Evolutionary conservation across 257 asterid genomes (phyloP).

Genomic region (Hygrophila difformis): DNA sequence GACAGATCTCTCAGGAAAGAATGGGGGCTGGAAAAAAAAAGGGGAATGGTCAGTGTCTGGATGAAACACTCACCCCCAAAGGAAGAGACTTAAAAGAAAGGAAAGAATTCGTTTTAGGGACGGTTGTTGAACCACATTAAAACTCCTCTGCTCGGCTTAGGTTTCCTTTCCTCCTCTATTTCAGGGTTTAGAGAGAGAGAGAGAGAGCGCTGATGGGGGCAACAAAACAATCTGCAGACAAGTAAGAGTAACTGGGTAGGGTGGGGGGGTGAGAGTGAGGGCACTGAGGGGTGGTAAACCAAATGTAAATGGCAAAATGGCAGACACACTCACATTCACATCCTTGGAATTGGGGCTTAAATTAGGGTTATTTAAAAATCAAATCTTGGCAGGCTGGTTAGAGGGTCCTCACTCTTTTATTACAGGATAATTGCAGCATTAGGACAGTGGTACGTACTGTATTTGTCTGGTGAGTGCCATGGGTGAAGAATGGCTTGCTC

Average conservation of each 20-base stretch:
- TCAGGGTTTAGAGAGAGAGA: conserved; percentile 42
- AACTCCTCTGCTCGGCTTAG: conserved; percentile 25
- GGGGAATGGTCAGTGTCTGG: conserved; percentile 16
- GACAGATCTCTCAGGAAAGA: conserved; percentile 40
- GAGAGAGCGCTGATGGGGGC: too few relatives aligned
- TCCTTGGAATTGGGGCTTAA: conserved; percentile 36
- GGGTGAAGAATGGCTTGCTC: too few relatives aligned
- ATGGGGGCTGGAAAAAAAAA: too few relatives aligned
- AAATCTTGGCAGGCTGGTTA: too few relatives aligned
- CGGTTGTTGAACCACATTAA: conserved; percentile 52
- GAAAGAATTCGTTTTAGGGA: conserved; percentile 20
- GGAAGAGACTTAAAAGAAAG: conserved; percentile 10
- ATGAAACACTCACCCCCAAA: conserved; percentile 11
- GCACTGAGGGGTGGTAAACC: too few relatives aligned
- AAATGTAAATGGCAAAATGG: neutral
- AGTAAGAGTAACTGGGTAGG: too few relatives aligned
- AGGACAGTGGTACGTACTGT: too few relatives aligned
- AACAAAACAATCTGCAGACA: too few relatives aligned
- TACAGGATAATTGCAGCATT: too few relatives aligned
- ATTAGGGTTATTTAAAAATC: conserved; percentile 20
- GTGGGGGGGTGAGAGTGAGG: too few relatives aligned
- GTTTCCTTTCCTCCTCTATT: conserved; percentile 36
- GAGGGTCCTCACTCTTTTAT: too few relatives aligned
- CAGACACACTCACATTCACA: conserved; percentile 32
- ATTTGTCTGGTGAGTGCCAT: too few relatives aligned